A percentile compares a stretch with the other conserved stretches of the same genome.
These are phyloP conservation scores for Aspergillus cejpii DNA, from an alignment of 2,329 filamentous ascomycete genomes.

Conservation along the genomic window DNA sequence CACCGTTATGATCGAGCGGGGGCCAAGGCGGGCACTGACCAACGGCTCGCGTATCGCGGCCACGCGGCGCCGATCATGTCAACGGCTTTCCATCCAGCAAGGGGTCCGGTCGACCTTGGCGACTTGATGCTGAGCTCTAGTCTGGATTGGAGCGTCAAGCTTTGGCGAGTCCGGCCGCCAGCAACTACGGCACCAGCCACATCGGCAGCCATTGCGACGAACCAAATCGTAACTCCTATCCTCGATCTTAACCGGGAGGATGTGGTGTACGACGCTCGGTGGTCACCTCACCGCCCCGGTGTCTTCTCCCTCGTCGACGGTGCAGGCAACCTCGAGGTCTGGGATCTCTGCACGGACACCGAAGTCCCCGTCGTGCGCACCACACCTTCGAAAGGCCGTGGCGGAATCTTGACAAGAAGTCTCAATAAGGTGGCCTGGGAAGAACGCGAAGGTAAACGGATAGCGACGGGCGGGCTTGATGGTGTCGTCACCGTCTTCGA, in stretches of 20 bases:
- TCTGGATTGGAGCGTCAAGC: conserved; percentile 92
- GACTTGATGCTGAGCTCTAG: conserved; percentile 89
- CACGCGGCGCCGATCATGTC: conserved; percentile 95
- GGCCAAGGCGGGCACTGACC: conserved; percentile 91
- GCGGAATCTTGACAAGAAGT: conserved; percentile 68
- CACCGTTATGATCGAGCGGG: conserved; percentile 96
- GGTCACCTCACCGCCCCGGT: conserved; percentile 89
- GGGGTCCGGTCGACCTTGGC: conserved; percentile 86
- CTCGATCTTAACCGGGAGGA: conserved; percentile 91
- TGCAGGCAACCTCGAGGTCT: conserved; percentile 83
- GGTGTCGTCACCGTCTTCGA: conserved; percentile 89
- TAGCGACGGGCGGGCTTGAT: conserved; percentile 88
- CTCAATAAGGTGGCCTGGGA: conserved; percentile 96
- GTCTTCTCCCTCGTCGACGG: conserved; percentile 95
- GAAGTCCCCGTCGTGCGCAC: conserved; percentile 85
- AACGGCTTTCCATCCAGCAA: conserved; percentile 87
- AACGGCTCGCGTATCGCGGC: conserved; percentile 77
- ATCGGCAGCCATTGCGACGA: conserved; percentile 29
- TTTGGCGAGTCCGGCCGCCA: conserved; percentile 76
- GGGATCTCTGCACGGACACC: conserved; percentile 87
- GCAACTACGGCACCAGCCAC: conserved; percentile 38
- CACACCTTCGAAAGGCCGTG: conserved; percentile 57
- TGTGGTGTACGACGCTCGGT: conserved; percentile 90
- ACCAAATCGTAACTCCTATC: conserved; percentile 61
- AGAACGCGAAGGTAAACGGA: conserved; percentile 71